Evolutionary conservation across 139 green algal genomes (phyloP).

Genomic region (Coelastrella sp.): DNA sequence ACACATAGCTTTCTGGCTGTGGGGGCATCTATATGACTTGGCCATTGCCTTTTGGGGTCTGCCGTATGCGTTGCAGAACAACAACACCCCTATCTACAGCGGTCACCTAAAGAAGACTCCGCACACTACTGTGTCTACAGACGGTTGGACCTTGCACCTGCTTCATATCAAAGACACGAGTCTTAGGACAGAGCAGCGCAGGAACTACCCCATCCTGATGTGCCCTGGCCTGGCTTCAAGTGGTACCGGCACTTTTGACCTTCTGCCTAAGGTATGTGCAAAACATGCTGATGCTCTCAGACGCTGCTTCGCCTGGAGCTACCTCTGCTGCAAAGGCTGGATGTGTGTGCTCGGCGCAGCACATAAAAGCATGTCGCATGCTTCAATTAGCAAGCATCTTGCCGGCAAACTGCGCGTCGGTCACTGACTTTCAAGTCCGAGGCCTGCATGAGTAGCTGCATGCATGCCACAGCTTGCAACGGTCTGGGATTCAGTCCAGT

Average conservation of each 20-base stretch:
- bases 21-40: not conserved
- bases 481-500: not conserved
- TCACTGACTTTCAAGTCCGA: no score
- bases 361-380: no score
- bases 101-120: not conserved
- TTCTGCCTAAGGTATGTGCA: conserved; percentile 22
- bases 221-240: conserved; percentile 29
- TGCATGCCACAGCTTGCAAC: not conserved
- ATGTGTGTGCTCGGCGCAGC: no score
- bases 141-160: conserved; percentile 36
- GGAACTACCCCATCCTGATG: not conserved
- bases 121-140: conserved; percentile 16
- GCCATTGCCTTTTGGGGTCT: not conserved
- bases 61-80: not conserved
- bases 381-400: no score
- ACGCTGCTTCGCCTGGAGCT: no score
- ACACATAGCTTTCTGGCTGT: not conserved
- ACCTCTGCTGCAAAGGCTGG: no score
- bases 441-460: not conserved
- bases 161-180: not conserved
- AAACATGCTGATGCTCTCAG: no score
- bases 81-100: not conserved
- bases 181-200: not conserved
- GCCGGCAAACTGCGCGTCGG: no score
- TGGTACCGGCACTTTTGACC: conserved; percentile 27